These are phyloP conservation scores for Persicaria maculosa DNA, from an alignment of 148 eudicot genomes.

Conservation along the genomic window DNA sequence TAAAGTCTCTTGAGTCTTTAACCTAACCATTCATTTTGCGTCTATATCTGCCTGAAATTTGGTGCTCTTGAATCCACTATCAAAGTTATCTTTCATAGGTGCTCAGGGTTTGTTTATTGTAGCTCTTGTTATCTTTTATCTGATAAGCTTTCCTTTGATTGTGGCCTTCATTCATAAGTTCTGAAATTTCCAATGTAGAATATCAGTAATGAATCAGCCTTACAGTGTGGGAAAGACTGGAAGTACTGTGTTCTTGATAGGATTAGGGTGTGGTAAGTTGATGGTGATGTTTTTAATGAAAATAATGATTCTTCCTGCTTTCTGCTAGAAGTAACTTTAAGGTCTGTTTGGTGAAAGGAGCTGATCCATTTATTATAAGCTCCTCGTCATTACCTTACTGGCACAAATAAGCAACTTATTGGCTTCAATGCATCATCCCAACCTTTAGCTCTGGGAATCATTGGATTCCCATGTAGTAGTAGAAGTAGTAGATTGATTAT, in stretches of 20 bases:
- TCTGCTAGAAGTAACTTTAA: neutral
- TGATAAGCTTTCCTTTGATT: neutral
- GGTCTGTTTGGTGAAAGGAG: neutral
- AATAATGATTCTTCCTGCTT: neutral
- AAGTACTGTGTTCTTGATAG: neutral
- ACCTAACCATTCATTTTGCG: neutral
- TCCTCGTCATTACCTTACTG: too few relatives aligned
- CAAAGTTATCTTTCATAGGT: neutral
- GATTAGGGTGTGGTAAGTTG: neutral
- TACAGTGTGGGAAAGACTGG: neutral
- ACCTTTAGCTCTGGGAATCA: too few relatives aligned
- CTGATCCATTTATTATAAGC: too few relatives aligned
- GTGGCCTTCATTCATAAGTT: neutral
- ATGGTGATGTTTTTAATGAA: neutral
- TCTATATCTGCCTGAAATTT: neutral
- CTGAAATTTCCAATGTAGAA: neutral
- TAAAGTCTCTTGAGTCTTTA: neutral
- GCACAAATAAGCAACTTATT: too few relatives aligned
- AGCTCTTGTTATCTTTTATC: too few relatives aligned
- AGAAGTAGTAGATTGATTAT: too few relatives aligned
- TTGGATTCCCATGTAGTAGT: too few relatives aligned
- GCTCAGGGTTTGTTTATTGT: neutral
- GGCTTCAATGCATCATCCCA: too few relatives aligned
- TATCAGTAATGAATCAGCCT: neutral
- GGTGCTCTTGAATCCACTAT: neutral